A percentile compares a stretch with the other conserved stretches of the same genome.
These are phyloP conservation scores for Plasmodium sp. DNA, from an alignment of 169 alveolate species.

Conservation along the genomic window DNA sequence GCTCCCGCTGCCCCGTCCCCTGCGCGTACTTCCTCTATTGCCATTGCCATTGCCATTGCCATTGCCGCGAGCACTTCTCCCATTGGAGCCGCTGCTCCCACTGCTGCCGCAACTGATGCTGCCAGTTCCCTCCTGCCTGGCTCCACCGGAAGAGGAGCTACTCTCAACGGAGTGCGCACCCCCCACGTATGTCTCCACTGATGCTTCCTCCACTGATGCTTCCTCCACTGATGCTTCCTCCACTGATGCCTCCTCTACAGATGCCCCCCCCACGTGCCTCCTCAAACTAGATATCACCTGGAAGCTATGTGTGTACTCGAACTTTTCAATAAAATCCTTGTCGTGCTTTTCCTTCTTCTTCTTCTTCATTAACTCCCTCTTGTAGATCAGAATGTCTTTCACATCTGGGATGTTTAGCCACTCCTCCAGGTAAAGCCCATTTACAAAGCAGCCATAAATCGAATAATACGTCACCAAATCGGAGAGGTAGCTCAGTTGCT, in stretches of 20 bases:
- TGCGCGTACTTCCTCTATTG: too few species aligned
- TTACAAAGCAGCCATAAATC: slow-evolving; percentile 32
- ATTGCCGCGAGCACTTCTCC: neutral
- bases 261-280: slow-evolving; percentile 4
- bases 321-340: slow-evolving; percentile 46
- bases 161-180: neutral
- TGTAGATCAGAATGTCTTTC: slow-evolving; percentile 27
- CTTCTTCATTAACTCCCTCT: slow-evolving; percentile 38
- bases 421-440: slow-evolving; percentile 31
- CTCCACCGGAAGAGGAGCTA: neutral
- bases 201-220: neutral
- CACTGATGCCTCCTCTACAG: neutral
- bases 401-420: slow-evolving; percentile 55
- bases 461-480: slow-evolving; percentile 26
- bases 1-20: neutral
- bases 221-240: slow-evolving; percentile 9
- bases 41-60: neutral
- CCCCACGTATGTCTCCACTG: too few species aligned
- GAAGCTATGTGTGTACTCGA: slow-evolving; percentile 58
- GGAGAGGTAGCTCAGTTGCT: slow-evolving; percentile 3
- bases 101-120: neutral
- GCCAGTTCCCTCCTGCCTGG: neutral
- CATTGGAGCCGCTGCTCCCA: neutral
- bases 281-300: slow-evolving; percentile 43
- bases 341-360: slow-evolving; percentile 61